These are phyloP conservation scores for Pneumocystis canis DNA, from an alignment of 1,139 yeast species.

Conservation along the genomic window DNA sequence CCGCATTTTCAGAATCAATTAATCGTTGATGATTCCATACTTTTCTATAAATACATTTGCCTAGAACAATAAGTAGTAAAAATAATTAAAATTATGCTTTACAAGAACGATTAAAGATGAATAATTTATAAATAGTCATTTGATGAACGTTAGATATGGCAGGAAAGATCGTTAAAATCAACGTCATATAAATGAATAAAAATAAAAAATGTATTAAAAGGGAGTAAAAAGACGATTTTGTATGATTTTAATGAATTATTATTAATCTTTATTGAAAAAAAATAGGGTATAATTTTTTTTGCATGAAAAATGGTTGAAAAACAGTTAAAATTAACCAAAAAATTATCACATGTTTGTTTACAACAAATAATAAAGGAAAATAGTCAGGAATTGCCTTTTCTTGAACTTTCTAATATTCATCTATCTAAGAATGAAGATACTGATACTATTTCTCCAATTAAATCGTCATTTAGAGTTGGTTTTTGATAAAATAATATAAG, in stretches of 20 bases:
- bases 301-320: not conserved
- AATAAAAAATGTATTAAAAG: no score
- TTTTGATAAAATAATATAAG: not conserved
- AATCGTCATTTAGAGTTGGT: not conserved
- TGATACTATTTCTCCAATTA: not conserved
- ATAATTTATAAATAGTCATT: constrained; percentile 62
- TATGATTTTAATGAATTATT: no score
- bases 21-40: constrained; percentile 34
- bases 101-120: constrained; percentile 83
- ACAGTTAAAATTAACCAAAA: not conserved
- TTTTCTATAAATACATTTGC: constrained; percentile 54
- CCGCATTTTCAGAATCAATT: not conserved
- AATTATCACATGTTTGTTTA: no score
- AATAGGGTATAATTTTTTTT: no score
- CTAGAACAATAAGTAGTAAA: constrained; percentile 15
- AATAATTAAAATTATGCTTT: constrained; percentile 16
- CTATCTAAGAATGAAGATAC: no score
- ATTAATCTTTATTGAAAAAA: no score
- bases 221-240: not conserved
- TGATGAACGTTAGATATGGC: no score
- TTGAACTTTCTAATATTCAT: no score
- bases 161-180: not conserved
- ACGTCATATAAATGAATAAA: not conserved
- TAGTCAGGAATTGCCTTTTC: not conserved
- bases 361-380: no score